Evolutionary conservation across 306 rosid genomes (phyloP), one percentile per base, ranked within the genome.

Genomic region (Castanopsis chinensis): DNA sequence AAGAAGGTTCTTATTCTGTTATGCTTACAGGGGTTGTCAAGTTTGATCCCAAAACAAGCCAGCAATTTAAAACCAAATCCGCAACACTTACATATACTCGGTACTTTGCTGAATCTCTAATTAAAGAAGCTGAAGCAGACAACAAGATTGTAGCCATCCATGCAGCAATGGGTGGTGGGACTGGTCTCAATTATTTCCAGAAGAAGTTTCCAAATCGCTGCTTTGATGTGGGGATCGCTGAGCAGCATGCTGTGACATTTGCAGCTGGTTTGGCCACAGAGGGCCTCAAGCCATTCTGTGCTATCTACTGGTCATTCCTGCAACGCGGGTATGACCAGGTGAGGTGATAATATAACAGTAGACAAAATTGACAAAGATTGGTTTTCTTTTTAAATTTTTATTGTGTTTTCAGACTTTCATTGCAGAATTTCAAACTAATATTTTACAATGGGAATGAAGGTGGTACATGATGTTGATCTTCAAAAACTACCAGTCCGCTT

Each of bases 241-340:
- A 94, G 87, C 98, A 92, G 70, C 98, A 94, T 41, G 97, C 97
- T 10, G 95, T 94, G 20, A 92, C 98, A 17, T 94, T 94, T 86
- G 97, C 98, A 12, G 98, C 98, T 33, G 98, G 99, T 23, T 87
- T 94, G 71, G 99, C 99, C 4, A 56, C 97, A 18, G 99, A 94
- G 82, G 99, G 99, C 60, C 88, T 94, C 83, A 94, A 94, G 78
- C 99, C 99, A 78, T 94, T 94, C 79, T 92, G 97, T 78, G 88
- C 95, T 60, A 92, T 94, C 79, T 92, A 92, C 81, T 92, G 97
- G 52, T 85, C 99, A 25, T 94, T 92, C 86, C 90, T 94, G 74
- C 99, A 94, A 78, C 90, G 99, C 6, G 99, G 99, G 52, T 94
- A 90, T 43, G 99, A 94, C 86, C 98, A 94, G 92, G 98, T 88